phyloP scores from a whole-genome alignment of 768 basidiomycete species.

The Leccinum uliginosum region DNA sequence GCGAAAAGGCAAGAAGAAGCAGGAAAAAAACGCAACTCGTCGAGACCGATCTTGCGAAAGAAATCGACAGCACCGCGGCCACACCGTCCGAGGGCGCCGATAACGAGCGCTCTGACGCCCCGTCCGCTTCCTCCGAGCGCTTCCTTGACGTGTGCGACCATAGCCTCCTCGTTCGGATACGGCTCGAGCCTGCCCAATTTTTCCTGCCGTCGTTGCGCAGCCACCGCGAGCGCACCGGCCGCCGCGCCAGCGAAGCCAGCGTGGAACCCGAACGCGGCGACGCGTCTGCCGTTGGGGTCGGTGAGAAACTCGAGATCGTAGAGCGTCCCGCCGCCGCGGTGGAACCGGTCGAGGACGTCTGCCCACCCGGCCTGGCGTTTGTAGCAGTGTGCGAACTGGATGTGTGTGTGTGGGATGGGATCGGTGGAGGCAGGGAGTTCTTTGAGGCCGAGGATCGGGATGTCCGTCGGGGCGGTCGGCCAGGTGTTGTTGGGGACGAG shows the following conservation, averaged over 20 bases:
- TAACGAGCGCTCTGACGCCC: slow-evolving; percentile 83
- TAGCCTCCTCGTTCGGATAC: slow-evolving; percentile 77
- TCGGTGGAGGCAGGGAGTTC: slow-evolving; percentile 83
- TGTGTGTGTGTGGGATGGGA: slow-evolving; percentile 89
- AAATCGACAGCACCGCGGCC: slow-evolving; percentile 93
- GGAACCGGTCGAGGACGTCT: slow-evolving; percentile 79
- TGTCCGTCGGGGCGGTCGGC: slow-evolving; percentile 68
- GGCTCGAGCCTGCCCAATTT: slow-evolving; percentile 69
- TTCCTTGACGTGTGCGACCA: slow-evolving; percentile 71
- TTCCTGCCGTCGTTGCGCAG: slow-evolving; percentile 57
- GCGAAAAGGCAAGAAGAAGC: neutral
- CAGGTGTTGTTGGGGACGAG: slow-evolving; percentile 86
- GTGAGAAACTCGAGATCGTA: slow-evolving; percentile 97
- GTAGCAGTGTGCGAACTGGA: slow-evolving; percentile 98
- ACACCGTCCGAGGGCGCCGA: slow-evolving; percentile 93
- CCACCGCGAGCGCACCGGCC: slow-evolving; percentile 79
- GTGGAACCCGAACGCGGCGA: slow-evolving; percentile 97
- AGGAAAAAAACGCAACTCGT: slow-evolving; percentile 47
- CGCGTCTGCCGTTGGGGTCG: slow-evolving; percentile 78
- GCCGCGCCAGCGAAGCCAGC: slow-evolving; percentile 99
- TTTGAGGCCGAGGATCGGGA: slow-evolving; percentile 93
- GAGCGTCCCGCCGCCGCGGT: slow-evolving; percentile 74
- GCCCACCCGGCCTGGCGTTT: slow-evolving; percentile 94
- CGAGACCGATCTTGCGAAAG: slow-evolving; percentile 92
- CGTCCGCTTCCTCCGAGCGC: slow-evolving; percentile 64